Evolutionary conservation across 495 filamentous ascomycete species (phyloP).

Genomic region (Hypoxylon lenormandii): DNA sequence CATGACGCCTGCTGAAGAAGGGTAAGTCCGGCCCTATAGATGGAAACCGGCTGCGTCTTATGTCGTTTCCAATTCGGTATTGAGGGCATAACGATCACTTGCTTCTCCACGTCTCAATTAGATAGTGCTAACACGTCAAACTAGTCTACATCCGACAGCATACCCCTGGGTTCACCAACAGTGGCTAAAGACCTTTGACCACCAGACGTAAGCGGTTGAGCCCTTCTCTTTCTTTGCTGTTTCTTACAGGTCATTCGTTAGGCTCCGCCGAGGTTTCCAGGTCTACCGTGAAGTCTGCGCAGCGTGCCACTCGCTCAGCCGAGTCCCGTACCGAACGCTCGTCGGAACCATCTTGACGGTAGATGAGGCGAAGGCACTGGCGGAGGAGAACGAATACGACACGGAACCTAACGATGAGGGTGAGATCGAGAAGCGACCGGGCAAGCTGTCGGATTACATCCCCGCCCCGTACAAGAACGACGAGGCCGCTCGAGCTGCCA

Average conservation of each 20-base stretch:
- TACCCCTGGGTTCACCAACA: slow-evolving; percentile 97
- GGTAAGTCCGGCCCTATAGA: slow-evolving; percentile 71
- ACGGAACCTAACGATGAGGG: slow-evolving; percentile 97
- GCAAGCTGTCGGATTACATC: slow-evolving; percentile 98
- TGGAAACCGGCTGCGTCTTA: slow-evolving; percentile 4
- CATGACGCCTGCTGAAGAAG: slow-evolving; percentile 94
- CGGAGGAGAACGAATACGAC: slow-evolving; percentile 98
- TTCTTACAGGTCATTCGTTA: slow-evolving; percentile 54
- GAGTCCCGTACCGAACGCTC: slow-evolving; percentile 91
- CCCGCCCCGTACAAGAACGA: slow-evolving; percentile 97
- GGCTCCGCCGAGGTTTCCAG: slow-evolving; percentile 98
- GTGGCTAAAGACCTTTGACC: slow-evolving; percentile 94
- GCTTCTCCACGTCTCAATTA: slow-evolving; percentile 28
- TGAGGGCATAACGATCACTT: slow-evolving; percentile 21
- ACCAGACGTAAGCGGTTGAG: slow-evolving; percentile 79
- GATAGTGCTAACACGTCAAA: slow-evolving; percentile 40
- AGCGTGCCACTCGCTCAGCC: slow-evolving; percentile 93
- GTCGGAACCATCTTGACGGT: slow-evolving; percentile 93
- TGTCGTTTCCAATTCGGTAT: slow-evolving; percentile 10
- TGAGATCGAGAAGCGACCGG: slow-evolving; percentile 96
- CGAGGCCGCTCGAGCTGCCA: slow-evolving; percentile 96
- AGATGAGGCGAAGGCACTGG: slow-evolving; percentile 95
- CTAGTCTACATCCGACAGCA: slow-evolving; percentile 85
- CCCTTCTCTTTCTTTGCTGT: slow-evolving; percentile 5
- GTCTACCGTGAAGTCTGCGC: slow-evolving; percentile 99